Evolutionary conservation across 2,329 filamentous ascomycete genomes (phyloP).

Genomic region (Paecilomyces dactylethromorphus): DNA sequence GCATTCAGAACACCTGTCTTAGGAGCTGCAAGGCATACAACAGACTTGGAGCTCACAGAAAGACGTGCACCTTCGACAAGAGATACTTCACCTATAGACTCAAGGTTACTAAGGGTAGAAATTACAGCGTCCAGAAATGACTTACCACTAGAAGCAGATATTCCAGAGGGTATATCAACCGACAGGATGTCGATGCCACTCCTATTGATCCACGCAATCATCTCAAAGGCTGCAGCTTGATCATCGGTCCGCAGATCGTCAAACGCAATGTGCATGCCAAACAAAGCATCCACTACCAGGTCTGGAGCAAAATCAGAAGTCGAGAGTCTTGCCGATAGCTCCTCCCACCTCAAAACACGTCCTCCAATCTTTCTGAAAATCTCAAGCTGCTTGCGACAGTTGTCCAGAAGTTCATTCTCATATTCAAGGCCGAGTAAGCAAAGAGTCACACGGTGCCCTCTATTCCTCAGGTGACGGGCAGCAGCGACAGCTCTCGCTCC

Average conservation of each 20-base stretch:
- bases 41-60: slow-evolving; percentile 72
- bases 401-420: slow-evolving; percentile 72
- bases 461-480: slow-evolving; percentile 78
- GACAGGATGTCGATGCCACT: slow-evolving; percentile 76
- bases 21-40: slow-evolving; percentile 80
- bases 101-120: slow-evolving; percentile 8
- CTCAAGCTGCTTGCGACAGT: slow-evolving; percentile 72
- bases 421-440: slow-evolving; percentile 81
- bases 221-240: slow-evolving; percentile 75
- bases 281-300: slow-evolving; percentile 79
- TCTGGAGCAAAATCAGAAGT: slow-evolving; percentile 61
- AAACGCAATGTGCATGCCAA: slow-evolving; percentile 81
- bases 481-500: slow-evolving; percentile 80
- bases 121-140: slow-evolving; percentile 43
- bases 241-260: slow-evolving; percentile 79
- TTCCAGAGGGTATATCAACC: slow-evolving; percentile 84
- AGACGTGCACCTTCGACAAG: slow-evolving; percentile 67
- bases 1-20: slow-evolving; percentile 78
- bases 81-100: slow-evolving; percentile 42
- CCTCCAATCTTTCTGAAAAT: slow-evolving; percentile 81
- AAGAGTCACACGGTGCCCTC: slow-evolving; percentile 71
- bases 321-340: slow-evolving; percentile 44
- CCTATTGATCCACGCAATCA: slow-evolving; percentile 91
- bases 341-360: slow-evolving; percentile 58
- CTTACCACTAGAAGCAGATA: slow-evolving; percentile 70